Percentiles rank a stretch among this genome's conserved stretches.
phyloP scores from a whole-genome alignment of 768 basidiomycete genomes.

The Suillus clintonianus region DNA sequence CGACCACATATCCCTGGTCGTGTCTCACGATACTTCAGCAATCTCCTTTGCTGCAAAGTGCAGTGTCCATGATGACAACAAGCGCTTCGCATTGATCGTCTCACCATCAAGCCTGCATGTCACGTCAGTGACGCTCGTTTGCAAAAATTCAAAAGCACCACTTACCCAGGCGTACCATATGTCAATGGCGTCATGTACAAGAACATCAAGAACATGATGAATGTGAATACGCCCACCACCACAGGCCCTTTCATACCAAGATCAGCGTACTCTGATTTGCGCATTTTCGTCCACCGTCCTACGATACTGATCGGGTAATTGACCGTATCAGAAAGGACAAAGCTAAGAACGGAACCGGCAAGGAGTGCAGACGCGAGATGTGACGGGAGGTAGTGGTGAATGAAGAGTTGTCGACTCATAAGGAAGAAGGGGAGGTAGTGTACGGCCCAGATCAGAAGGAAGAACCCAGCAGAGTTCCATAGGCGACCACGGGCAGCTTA shows the following conservation, averaged over 20 bases:
- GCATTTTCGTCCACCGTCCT: constrained; percentile 65
- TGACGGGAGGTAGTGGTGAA: constrained; percentile 97
- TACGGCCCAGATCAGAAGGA: constrained; percentile 90
- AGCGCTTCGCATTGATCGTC: constrained; percentile 78
- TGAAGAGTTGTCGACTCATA: constrained; percentile 94
- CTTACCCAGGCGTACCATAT: constrained; percentile 95
- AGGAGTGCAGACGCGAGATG: constrained; percentile 91
- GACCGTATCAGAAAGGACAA: constrained; percentile 85
- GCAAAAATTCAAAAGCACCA: constrained; percentile 14
- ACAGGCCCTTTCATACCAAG: constrained; percentile 77
- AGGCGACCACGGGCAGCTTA: constrained; percentile 90
- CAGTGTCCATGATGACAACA: constrained; percentile 90
- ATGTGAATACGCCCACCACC: constrained; percentile 55
- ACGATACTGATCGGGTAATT: constrained; percentile 85
- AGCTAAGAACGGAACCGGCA: constrained; percentile 90
- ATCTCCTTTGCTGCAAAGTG: constrained; percentile 83
- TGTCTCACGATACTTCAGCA: constrained; percentile 33
- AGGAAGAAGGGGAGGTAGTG: constrained; percentile 98
- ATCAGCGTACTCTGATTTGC: constrained; percentile 62
- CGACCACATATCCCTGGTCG: not conserved
- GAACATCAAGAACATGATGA: constrained; percentile 66
- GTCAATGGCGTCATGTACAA: constrained; percentile 86
- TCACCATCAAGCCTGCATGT: constrained; percentile 74
- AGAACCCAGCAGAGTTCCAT: constrained; percentile 96
- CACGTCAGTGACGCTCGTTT: constrained; percentile 16